Evolutionary conservation across 768 basidiomycete species (phyloP).

Genomic region (Russula vinacea): DNA sequence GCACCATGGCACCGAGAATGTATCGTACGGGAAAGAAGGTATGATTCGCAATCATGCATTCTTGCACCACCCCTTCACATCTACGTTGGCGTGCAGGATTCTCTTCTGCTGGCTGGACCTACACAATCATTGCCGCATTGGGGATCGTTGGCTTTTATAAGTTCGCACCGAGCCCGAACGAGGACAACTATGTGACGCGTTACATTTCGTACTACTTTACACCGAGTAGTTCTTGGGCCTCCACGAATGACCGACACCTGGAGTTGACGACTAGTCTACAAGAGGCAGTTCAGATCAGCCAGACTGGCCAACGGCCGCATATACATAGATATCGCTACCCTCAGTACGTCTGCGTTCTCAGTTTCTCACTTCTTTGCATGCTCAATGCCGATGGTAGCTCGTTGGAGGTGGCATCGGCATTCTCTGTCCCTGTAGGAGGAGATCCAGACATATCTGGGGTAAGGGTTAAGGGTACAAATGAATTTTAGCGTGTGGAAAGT

Average conservation of each 20-base stretch:
- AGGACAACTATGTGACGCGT: slow-evolving; percentile 62
- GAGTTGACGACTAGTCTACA: slow-evolving; percentile 44
- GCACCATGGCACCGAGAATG: slow-evolving; percentile 43
- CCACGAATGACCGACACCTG: slow-evolving; percentile 56
- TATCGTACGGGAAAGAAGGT: slow-evolving; percentile 61
- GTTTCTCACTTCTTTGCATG: neutral
- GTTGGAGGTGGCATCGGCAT: slow-evolving; percentile 23
- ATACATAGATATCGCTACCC: slow-evolving; percentile 68
- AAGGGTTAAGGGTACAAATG: slow-evolving; percentile 25
- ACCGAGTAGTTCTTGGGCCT: slow-evolving; percentile 53
- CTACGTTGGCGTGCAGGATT: slow-evolving; percentile 48
- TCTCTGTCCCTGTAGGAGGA: slow-evolving; percentile 26
- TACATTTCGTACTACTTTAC: slow-evolving; percentile 61
- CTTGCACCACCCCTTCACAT: neutral
- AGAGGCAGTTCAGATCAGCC: slow-evolving; percentile 43
- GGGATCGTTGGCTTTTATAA: slow-evolving; percentile 59
- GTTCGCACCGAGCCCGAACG: slow-evolving; percentile 58
- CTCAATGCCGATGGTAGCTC: slow-evolving; percentile 9
- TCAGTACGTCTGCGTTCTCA: slow-evolving; percentile 45
- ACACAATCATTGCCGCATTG: slow-evolving; percentile 51
- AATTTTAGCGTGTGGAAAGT: slow-evolving; percentile 9
- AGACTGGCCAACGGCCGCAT: slow-evolving; percentile 43
- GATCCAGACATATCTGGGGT: slow-evolving; percentile 27
- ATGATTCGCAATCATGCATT: slow-evolving; percentile 27
- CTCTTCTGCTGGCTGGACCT: slow-evolving; percentile 63